A percentile compares a stretch with the other conserved stretches of the same genome.
Evolutionary conservation across 2,329 filamentous ascomycete genomes (phyloP).

Genomic region (Hymenoscyphus scutula): DNA sequence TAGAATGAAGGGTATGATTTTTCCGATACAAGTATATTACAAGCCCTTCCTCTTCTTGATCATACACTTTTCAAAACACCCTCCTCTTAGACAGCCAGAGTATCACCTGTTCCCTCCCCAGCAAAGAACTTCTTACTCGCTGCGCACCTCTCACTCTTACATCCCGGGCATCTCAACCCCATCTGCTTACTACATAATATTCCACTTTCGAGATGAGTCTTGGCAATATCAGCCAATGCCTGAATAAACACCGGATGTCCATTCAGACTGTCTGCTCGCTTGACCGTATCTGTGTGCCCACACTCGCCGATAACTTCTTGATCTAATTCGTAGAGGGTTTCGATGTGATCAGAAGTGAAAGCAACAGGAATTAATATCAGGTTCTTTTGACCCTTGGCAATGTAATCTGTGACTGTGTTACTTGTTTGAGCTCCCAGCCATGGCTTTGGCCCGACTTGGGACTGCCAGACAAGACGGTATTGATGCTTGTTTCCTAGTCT

Average conservation of each 20-base stretch:
- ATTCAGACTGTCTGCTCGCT: conserved; percentile 89
- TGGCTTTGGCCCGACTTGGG: conserved; percentile 90
- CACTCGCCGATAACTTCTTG: conserved; percentile 91
- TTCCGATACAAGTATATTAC: background rate
- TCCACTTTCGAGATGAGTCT: conserved; percentile 71
- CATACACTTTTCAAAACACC: background rate
- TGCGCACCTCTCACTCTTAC: conserved; percentile 82
- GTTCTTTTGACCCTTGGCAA: conserved; percentile 88
- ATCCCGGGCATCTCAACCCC: conserved; percentile 87
- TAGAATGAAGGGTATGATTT: background rate
- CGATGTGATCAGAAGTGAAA: conserved; percentile 98
- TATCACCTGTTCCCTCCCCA: conserved; percentile 19
- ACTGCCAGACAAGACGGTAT: conserved; percentile 96
- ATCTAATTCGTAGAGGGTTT: conserved; percentile 93
- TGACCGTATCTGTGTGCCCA: conserved; percentile 73
- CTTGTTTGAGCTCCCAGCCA: conserved; percentile 96
- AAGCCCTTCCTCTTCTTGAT: background rate
- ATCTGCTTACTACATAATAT: conserved; percentile 75
- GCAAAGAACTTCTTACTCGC: conserved; percentile 70
- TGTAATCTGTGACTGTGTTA: conserved; percentile 81
- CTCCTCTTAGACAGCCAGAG: conserved; percentile 20
- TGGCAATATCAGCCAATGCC: conserved; percentile 83
- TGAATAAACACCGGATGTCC: conserved; percentile 87
- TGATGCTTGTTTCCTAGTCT: conserved; percentile 82
- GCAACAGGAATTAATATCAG: conserved; percentile 91